phyloP scores from a whole-genome alignment of 768 basidiomycete genomes.

The Boletus eberwhitei region DNA sequence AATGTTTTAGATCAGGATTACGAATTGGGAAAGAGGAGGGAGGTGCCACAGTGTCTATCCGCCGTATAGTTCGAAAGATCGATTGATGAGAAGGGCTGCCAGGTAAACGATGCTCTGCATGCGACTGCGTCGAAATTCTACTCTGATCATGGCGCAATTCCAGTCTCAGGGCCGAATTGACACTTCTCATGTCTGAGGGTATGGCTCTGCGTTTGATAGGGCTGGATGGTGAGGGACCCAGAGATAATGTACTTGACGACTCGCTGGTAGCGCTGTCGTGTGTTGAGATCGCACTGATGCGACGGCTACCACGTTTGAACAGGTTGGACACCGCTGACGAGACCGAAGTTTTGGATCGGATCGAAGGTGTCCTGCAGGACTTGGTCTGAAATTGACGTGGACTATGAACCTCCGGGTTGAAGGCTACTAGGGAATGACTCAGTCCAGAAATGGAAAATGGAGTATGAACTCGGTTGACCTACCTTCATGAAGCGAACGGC shows the following conservation, averaged over 20 bases:
- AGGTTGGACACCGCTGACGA: constrained; percentile 50
- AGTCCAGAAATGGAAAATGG: background rate
- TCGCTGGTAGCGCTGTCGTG: constrained; percentile 42
- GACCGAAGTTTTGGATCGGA: constrained; percentile 51
- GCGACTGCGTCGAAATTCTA: constrained; percentile 44
- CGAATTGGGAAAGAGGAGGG: constrained; percentile 51
- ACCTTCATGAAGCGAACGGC: constrained; percentile 22
- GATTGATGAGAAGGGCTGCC: constrained; percentile 38
- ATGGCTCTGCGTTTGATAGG: constrained; percentile 44
- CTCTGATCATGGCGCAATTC: constrained; percentile 41
- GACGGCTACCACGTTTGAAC: constrained; percentile 45
- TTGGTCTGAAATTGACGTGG: constrained; percentile 31
- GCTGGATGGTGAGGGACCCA: constrained; percentile 28
- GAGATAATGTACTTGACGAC: constrained; percentile 41
- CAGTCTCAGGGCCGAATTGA: constrained; percentile 14
- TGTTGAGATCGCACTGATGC: constrained; percentile 34
- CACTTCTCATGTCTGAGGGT: constrained; percentile 40
- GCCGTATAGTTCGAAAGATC: constrained; percentile 42
- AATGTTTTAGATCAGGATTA: constrained; percentile 36
- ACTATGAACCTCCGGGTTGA: constrained; percentile 19
- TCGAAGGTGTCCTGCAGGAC: constrained; percentile 46
- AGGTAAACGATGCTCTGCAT: constrained; percentile 21
- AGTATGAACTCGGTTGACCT: background rate
- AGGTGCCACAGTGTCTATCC: constrained; percentile 42
- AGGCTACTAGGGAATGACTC: constrained; percentile 9